Evolutionary conservation across 1,284 basidiomycete genomes (phyloP), one percentile per base, ranked within the genome.

Genomic region (Microbotryum scabiosae): DNA sequence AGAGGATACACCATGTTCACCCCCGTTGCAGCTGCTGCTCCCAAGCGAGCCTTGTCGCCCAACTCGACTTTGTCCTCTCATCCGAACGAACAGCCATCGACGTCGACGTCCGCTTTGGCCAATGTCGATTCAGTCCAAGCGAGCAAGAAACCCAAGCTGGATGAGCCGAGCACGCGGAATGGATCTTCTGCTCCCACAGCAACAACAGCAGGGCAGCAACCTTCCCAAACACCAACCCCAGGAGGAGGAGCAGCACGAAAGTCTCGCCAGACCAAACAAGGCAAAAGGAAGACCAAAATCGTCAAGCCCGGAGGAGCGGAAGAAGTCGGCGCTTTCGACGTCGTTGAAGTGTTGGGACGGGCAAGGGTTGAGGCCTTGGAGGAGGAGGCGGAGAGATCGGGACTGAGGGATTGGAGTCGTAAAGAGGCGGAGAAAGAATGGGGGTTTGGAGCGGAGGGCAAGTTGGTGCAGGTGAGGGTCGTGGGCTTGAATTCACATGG

Each of bases 311-410:
- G 71, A 30, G 70, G 69, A 2, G 63, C 81, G 2, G 87, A 86
- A 50, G 88, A 92, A 71, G 85, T 91, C 2, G 77, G 88, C 43
- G 84, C 81, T 74, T 81, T 79, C 52, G 89, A 94, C 66, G 81
- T 90, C 26, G 73, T 81, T 36, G 79, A 79, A 9, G 77, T 90
- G 7, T 77, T 94, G 2, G 89, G 88, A 1, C 59, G 76, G 50
- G 82, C 84, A 23, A 76, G 76, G 21, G 82, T 86, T 0, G 78
- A 82, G 25, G 73, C 75, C 8, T 56, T 88, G 57, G 79, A 84
- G n/a, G 61, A 77, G 52, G 82, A 84, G 25, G 76, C 76, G 20
- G 82, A 85, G 0, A 18, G 14, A 5, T 41, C 36, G 36, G 16
- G 36, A 4, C 5, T 41, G 36, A 78, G 82, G 26, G 72, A 75